phyloP scores from a whole-genome alignment of 2,329 filamentous ascomycete genomes.

The Hortaea sp. region DNA sequence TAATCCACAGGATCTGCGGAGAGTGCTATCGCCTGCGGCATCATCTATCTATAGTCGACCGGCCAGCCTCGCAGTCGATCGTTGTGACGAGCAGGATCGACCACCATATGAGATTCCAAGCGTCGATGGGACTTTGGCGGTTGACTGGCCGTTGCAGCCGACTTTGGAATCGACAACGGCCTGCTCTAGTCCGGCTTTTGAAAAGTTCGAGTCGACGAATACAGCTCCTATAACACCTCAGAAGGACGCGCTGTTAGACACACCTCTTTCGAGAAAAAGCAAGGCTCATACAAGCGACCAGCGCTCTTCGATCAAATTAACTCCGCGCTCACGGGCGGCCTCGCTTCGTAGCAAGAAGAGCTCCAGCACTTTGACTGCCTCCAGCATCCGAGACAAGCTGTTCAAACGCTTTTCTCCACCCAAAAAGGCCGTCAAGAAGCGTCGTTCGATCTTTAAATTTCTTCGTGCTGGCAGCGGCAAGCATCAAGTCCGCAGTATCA shows the following conservation, averaged over 20 bases:
- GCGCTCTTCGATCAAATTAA: not conserved
- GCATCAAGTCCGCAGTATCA: constrained; percentile 14
- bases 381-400: constrained; percentile 12
- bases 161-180: not conserved
- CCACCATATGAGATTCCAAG: not conserved
- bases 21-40: constrained; percentile 4
- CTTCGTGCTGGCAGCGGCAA: constrained; percentile 16
- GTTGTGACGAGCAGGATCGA: not conserved
- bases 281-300: not conserved
- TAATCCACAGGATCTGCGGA: not conserved
- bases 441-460: constrained; percentile 21
- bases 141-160: not conserved
- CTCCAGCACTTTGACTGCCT: constrained; percentile 11
- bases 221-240: too few species aligned
- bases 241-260: too few species aligned
- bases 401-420: constrained; percentile 13
- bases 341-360: constrained; percentile 10
- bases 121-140: not conserved
- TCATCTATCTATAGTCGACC: constrained; percentile 33
- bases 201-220: not conserved
- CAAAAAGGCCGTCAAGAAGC: constrained; percentile 16
- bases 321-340: not conserved
- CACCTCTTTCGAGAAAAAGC: too few species aligned
- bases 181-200: not conserved
- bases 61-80: not conserved